A percentile compares a stretch with the other conserved stretches of the same genome.
Evolutionary conservation across 2,329 filamentous ascomycete genomes (phyloP).

Genomic region (Diaporthe sp.): DNA sequence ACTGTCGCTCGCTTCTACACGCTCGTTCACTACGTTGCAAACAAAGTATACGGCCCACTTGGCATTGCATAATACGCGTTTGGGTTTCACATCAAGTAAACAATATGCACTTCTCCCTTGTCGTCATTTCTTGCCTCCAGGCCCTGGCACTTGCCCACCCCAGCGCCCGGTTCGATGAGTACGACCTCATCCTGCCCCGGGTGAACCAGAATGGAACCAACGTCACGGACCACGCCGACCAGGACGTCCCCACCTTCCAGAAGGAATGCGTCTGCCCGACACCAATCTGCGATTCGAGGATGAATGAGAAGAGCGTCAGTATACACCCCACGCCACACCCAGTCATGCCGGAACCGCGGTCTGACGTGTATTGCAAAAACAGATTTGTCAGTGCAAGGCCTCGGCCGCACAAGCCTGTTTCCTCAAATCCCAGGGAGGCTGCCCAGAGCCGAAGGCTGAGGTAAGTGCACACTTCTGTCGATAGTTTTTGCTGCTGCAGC

Average conservation of each 20-base stretch:
- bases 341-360: neutral
- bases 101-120: slow-evolving; percentile 33
- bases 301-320: slow-evolving; percentile 44
- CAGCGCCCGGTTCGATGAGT: neutral
- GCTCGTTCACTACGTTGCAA: neutral
- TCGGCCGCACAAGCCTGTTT: slow-evolving; percentile 43
- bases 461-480: slow-evolving; percentile 37
- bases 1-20: neutral
- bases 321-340: too few species aligned
- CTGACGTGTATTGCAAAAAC: slow-evolving; percentile 10
- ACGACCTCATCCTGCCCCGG: slow-evolving; percentile 18
- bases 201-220: slow-evolving; percentile 34
- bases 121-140: slow-evolving; percentile 18
- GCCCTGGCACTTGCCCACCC: slow-evolving; percentile 35
- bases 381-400: slow-evolving; percentile 45
- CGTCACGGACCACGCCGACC: slow-evolving; percentile 27
- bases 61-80: neutral
- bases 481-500: neutral
- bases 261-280: slow-evolving; percentile 40
- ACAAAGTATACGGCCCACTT: neutral
- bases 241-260: slow-evolving; percentile 42
- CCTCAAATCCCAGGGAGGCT: slow-evolving; percentile 42
- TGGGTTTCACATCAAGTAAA: neutral
- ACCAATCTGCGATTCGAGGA: slow-evolving; percentile 40
- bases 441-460: slow-evolving; percentile 40